Conservation (phyloP, 2,329 filamentous ascomycete genomes). For the Trichoderma polysporum region DNA sequence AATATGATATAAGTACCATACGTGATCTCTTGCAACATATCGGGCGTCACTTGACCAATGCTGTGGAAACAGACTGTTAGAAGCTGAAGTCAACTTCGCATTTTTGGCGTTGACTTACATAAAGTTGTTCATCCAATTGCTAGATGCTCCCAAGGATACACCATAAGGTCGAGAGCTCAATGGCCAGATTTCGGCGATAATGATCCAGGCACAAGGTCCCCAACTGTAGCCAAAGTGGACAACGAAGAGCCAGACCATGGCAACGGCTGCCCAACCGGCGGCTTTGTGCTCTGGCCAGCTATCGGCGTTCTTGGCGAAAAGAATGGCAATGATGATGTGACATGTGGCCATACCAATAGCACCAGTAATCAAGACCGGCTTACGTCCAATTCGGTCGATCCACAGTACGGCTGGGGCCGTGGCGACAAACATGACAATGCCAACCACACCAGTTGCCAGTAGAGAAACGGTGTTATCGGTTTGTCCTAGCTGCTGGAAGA, state of each 20-base stretch:
- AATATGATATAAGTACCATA: conserved; percentile 75
- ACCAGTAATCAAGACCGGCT: conserved; percentile 61
- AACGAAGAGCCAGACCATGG: conserved; percentile 73
- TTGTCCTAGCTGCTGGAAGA: conserved; percentile 67
- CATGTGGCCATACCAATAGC: conserved; percentile 69
- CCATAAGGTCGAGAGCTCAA: conserved; percentile 69
- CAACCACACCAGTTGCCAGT: conserved; percentile 69
- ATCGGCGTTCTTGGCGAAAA: conserved; percentile 63
- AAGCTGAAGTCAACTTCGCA: not conserved
- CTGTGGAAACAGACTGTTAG: not conserved
- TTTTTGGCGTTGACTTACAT: conserved; percentile 35
- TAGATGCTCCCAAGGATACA: conserved; percentile 64
- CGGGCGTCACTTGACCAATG: conserved; percentile 63
- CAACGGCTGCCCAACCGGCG: conserved; percentile 68
- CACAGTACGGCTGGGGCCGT: conserved; percentile 67
- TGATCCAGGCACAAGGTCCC: conserved; percentile 73
- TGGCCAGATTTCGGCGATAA: conserved; percentile 74
- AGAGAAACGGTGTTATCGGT: conserved; percentile 51
- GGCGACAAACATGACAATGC: conserved; percentile 67
- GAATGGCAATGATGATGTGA: conserved; percentile 70
- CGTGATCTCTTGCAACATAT: conserved; percentile 62
- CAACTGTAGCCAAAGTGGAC: conserved; percentile 74
- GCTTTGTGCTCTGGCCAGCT: conserved; percentile 56
- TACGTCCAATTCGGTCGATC: conserved; percentile 63
- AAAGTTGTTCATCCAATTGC: conserved; percentile 64